Evolutionary conservation across 768 basidiomycete species (phyloP).

Genomic region (Kwoniella sp.): DNA sequence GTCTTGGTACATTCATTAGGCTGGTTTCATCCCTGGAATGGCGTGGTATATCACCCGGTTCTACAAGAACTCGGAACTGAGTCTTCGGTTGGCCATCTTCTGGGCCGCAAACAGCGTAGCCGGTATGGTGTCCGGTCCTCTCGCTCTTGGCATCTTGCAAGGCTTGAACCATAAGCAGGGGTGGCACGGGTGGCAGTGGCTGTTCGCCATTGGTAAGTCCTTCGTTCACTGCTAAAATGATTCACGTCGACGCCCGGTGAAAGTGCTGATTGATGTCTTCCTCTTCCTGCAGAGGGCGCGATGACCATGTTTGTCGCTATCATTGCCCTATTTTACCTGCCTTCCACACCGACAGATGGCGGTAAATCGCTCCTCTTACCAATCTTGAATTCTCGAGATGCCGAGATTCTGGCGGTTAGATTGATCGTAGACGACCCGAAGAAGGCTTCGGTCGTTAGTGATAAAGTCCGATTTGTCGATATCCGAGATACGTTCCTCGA

Average conservation of each 20-base stretch:
- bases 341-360: slow-evolving; percentile 21
- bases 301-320: slow-evolving; percentile 29
- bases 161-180: slow-evolving; percentile 17
- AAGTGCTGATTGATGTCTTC: neutral
- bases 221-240: neutral
- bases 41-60: slow-evolving; percentile 36
- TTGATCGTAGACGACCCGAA: slow-evolving; percentile 22
- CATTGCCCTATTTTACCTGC: slow-evolving; percentile 26
- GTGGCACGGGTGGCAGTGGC: slow-evolving; percentile 32
- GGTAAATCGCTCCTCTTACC: slow-evolving; percentile 14
- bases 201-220: slow-evolving; percentile 25
- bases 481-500: slow-evolving; percentile 24
- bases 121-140: slow-evolving; percentile 25
- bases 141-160: slow-evolving; percentile 25
- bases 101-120: slow-evolving; percentile 28
- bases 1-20: slow-evolving; percentile 14
- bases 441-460: slow-evolving; percentile 8
- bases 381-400: slow-evolving; percentile 16
- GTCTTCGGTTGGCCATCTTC: slow-evolving; percentile 27
- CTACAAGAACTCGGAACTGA: slow-evolving; percentile 44
- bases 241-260: too few relatives aligned
- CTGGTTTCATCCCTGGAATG: slow-evolving; percentile 50
- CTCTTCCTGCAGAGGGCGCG: slow-evolving; percentile 11
- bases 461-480: slow-evolving; percentile 10
- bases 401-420: slow-evolving; percentile 19